Base-by-base conservation (phyloP, 2,329 filamentous ascomycete genomes). In the Sporothrix inflata region DNA sequence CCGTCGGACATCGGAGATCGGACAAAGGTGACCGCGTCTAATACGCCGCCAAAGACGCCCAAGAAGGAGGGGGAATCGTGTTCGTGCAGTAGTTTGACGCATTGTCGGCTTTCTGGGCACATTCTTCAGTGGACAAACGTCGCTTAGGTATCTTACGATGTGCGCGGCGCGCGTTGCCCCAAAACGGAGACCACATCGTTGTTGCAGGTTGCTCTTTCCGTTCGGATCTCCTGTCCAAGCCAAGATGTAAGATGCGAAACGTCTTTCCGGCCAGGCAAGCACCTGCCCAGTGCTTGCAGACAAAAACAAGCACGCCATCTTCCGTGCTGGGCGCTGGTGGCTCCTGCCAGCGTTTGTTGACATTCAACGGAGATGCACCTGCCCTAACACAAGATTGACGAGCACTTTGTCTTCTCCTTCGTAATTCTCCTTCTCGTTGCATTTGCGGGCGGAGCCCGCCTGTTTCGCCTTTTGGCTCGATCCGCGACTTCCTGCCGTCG, bases 61-160 rank as follows among this genome's bases (percentile, higher is more conserved):
- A 42, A 12, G 34, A 40, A 38, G 38, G n/a, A 42, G 57, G 34
- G 11, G 16, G 19, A 34, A 21, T 42, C 57, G 34, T 63, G n/a
- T 45, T 63, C 60, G 60, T 63, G 60, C 60, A 45, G 60, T 63
- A 63, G 30, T 27, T 42, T 65, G 60, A 21, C 34, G 34, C 57
- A 63, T n/a, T n/a, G n/a, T 49, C 16, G 45, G 16, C 6, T 45
- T 7, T 49, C 45, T 19, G 6, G 14, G 45, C 45, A 8, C n/a
- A n/a, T 16, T 65, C 60, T 45, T 45, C n/a, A 45, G 38, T 24
- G 60, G 60, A 42, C 60, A 65, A 14, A 24, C 8, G n/a, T n/a
- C 34, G n/a, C 19, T 8, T 24, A 34, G 19, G 14, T 8, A n/a
- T n/a, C n/a, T n/a, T n/a, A 5, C 24, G 24, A 8, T 7, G 14